A percentile compares a stretch with the other conserved stretches of the same genome.
These are phyloP conservation scores for Sporothrix globosa DNA, from an alignment of 2,329 filamentous ascomycete species.

Conservation along the genomic window DNA sequence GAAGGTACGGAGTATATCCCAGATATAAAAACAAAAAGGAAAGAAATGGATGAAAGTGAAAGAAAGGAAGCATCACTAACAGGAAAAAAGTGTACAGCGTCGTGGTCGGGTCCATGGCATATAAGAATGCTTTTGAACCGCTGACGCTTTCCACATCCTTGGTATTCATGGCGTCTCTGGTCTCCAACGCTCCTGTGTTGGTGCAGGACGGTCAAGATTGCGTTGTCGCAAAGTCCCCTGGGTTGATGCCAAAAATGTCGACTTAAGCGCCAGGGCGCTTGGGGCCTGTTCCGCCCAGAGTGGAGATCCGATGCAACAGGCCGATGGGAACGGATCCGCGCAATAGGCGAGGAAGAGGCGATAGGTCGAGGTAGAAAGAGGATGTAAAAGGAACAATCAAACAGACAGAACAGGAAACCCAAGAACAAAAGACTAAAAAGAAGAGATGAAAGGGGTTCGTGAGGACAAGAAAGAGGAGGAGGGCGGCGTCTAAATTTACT, in stretches of 20 bases:
- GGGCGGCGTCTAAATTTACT: slow-evolving; percentile 16
- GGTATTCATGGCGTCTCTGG: slow-evolving; percentile 14
- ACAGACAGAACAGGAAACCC: slow-evolving; percentile 5
- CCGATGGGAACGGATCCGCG: neutral
- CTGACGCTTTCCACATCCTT: neutral
- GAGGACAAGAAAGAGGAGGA: slow-evolving; percentile 2
- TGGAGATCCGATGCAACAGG: slow-evolving; percentile 26
- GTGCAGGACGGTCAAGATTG: neutral
- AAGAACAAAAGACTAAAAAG: neutral
- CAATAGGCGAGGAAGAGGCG: slow-evolving; percentile 24
- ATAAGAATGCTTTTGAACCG: slow-evolving; percentile 23
- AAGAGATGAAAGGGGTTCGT: slow-evolving; percentile 31
- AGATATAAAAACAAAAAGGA: neutral
- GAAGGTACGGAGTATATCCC: neutral
- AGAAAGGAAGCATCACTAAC: slow-evolving; percentile 54
- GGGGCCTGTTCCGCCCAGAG: slow-evolving; percentile 6
- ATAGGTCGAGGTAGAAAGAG: slow-evolving; percentile 14
- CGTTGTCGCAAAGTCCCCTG: neutral
- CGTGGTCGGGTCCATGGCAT: slow-evolving; percentile 61
- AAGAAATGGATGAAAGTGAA: slow-evolving; percentile 17
- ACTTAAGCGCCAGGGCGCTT: slow-evolving; percentile 27
- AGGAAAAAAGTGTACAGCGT: slow-evolving; percentile 71
- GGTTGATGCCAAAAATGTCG: slow-evolving; percentile 4
- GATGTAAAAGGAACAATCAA: neutral
- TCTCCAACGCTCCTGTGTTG: slow-evolving; percentile 29